Base-by-base conservation (phyloP, 1,284 basidiomycete species). In the Ceratobasidium sp. region DNA sequence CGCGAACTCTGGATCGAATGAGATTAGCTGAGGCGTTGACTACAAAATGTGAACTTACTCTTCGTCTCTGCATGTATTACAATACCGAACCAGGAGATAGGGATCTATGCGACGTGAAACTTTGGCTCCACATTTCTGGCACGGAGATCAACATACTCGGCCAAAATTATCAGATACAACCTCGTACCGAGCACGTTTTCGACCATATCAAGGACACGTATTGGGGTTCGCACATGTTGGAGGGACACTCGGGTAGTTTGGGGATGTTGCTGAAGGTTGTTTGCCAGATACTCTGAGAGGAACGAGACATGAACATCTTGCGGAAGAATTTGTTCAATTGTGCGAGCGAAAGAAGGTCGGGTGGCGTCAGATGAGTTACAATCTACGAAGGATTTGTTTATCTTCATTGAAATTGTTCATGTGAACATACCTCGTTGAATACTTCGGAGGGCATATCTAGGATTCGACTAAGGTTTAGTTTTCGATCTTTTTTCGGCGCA, bases 341-440 rank as follows among this genome's bases (percentile, higher is more conserved):
- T 1, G 83, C 71, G 26, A 84, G 78, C 28, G 81, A 79, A 2
- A 83, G 80, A 2, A 84, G 77, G 69, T 84, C 83, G 9, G 78
- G 56, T 6, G 83, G 83, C 10, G 70, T 59, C 3, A 84, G 74
- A 23, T 81, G 59, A 10, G 76, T 69, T 5, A 78, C 79, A 65
- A 84, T 80, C 83, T 84, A 23, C 28, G 42, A 40, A 46, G 57
- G 50, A 33, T 33, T 33, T 33, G 23, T 26, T 44, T n/a, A 42
- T 59, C 74, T 33, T 52, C 9, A 38, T 1, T 23, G 12, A 50
- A 69, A n/a, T 28, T 28, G 46, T 12, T 38, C 4, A 46, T 12
- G 33, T 67, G 61, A 38, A 40, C 77, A 54, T 46, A 84, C 83
- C 79, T 83, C 82, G 52, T 77, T 33, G 33, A 33, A 33, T 33